Evolutionary conservation across 805 yeast species (phyloP).

Genomic region (Saccharomyces eubayanus): DNA sequence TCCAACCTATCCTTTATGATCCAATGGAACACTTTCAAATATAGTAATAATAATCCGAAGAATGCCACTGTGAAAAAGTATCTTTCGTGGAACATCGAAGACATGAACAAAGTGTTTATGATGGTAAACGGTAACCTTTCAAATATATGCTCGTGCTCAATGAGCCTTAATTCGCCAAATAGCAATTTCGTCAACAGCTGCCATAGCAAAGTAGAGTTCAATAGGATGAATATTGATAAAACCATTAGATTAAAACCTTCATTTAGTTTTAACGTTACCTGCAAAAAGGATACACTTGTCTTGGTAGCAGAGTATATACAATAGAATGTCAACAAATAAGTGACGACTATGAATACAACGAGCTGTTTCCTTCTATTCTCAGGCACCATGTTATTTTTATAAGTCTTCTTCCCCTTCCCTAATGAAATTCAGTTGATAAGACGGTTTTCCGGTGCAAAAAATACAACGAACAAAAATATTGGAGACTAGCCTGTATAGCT

Average conservation of each 20-base stretch:
- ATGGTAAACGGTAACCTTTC: slow-evolving; percentile 59
- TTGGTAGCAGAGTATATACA: slow-evolving; percentile 18
- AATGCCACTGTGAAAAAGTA: slow-evolving; percentile 37
- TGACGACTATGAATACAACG: slow-evolving; percentile 10
- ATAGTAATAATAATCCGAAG: slow-evolving; percentile 36
- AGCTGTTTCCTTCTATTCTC: slow-evolving; percentile 11
- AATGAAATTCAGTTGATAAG: not conserved
- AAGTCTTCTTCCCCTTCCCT: not conserved
- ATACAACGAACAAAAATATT: not conserved
- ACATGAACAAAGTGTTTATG: slow-evolving; percentile 51
- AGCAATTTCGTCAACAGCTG: slow-evolving; percentile 43
- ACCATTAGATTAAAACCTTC: slow-evolving; percentile 41
- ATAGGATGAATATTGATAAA: slow-evolving; percentile 38
- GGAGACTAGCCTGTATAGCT: not conserved
- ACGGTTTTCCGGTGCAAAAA: not conserved
- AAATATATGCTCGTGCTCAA: slow-evolving; percentile 68
- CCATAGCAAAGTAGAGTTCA: slow-evolving; percentile 34
- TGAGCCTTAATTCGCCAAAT: slow-evolving; percentile 66
- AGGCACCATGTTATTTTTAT: not conserved
- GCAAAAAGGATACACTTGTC: slow-evolving; percentile 26
- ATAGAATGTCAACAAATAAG: slow-evolving; percentile 15
- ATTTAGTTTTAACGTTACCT: slow-evolving; percentile 43
- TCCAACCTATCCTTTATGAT: slow-evolving; percentile 46
- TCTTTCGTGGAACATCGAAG: slow-evolving; percentile 45
- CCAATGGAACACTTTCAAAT: slow-evolving; percentile 70